Evolutionary conservation across 371 early-diverging fungal species (phyloP).

Genomic region (Mucor indicus): DNA sequence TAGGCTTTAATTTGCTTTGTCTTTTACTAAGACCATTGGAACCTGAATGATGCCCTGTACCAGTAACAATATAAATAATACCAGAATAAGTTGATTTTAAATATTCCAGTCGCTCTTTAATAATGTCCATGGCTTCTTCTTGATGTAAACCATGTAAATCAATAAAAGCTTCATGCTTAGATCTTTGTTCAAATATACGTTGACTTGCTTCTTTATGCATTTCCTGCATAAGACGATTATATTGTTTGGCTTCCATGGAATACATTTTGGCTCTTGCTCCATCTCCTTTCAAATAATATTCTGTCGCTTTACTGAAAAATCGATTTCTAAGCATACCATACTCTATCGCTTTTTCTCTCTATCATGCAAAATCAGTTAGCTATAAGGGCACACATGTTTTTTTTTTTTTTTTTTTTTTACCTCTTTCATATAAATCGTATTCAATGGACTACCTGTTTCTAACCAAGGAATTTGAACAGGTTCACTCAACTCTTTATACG

Average conservation of each 20-base stretch:
- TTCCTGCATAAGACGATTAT: constrained; percentile 57
- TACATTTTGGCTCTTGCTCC: constrained; percentile 51
- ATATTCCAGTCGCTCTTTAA: constrained; percentile 48
- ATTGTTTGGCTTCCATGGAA: constrained; percentile 55
- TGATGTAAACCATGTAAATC: constrained; percentile 65
- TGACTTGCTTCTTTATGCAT: constrained; percentile 57
- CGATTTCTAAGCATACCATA: constrained; percentile 56
- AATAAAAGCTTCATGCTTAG: constrained; percentile 52
- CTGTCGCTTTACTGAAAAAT: constrained; percentile 56
- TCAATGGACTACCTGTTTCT: constrained; percentile 49
- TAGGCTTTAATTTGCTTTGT: constrained; percentile 40
- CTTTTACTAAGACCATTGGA: constrained; percentile 38
- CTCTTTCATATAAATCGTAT: constrained; percentile 45
- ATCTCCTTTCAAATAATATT: constrained; percentile 54
- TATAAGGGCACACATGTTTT: not conserved
- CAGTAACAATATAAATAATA: constrained; percentile 51
- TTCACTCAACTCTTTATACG: constrained; percentile 21
- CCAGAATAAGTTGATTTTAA: constrained; percentile 24
- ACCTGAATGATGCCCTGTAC: constrained; percentile 51
- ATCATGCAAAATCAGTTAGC: not conserved
- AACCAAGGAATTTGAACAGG: constrained; percentile 57
- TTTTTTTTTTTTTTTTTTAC: constrained; percentile 8
- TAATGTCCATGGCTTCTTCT: constrained; percentile 52
- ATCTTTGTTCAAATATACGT: constrained; percentile 52
- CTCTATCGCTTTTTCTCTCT: constrained; percentile 53